Conservation (phyloP, 257 asterid species). For the Fraxinus excelsior region DNA sequence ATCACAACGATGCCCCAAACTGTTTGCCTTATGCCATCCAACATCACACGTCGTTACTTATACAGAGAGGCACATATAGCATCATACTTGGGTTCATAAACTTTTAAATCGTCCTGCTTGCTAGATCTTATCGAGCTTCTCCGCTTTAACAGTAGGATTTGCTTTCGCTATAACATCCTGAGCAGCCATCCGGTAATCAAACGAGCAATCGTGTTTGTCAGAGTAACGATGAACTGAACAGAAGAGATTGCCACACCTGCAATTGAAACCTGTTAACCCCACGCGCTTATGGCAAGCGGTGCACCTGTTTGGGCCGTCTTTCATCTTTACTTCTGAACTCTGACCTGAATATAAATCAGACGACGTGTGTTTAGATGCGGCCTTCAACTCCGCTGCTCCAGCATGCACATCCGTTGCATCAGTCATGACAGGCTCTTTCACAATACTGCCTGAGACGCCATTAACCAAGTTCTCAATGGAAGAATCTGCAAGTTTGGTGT, state of each 20-base stretch:
- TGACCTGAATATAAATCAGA: constrained; percentile 10
- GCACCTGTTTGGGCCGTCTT: constrained; percentile 30
- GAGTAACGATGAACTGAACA: not conserved
- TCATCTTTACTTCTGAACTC: constrained; percentile 26
- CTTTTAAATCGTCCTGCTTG: not conserved
- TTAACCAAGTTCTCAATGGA: constrained; percentile 34
- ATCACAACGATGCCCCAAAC: constrained; percentile 15
- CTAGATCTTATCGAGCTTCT: constrained; percentile 40
- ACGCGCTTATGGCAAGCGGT: not conserved
- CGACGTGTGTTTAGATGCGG: constrained; percentile 15
- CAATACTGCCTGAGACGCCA: constrained; percentile 22
- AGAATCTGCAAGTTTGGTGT: constrained; percentile 33
- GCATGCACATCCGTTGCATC: constrained; percentile 4
- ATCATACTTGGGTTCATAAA: constrained; percentile 17
- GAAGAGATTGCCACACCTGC: not conserved
- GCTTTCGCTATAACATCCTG: constrained; percentile 38
- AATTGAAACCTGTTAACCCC: not conserved
- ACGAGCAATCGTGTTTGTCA: constrained; percentile 20
- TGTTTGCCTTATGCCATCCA: constrained; percentile 10
- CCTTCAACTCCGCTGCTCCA: constrained; percentile 11
- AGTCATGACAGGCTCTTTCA: constrained; percentile 15
- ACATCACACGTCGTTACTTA: not conserved
- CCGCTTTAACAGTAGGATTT: constrained; percentile 41
- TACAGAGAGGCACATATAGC: constrained; percentile 16
- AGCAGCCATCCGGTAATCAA: constrained; percentile 33